Evolutionary conservation across 2,329 filamentous ascomycete genomes (phyloP), one percentile per base, ranked within the genome.

Genomic region (Chalara sp.): DNA sequence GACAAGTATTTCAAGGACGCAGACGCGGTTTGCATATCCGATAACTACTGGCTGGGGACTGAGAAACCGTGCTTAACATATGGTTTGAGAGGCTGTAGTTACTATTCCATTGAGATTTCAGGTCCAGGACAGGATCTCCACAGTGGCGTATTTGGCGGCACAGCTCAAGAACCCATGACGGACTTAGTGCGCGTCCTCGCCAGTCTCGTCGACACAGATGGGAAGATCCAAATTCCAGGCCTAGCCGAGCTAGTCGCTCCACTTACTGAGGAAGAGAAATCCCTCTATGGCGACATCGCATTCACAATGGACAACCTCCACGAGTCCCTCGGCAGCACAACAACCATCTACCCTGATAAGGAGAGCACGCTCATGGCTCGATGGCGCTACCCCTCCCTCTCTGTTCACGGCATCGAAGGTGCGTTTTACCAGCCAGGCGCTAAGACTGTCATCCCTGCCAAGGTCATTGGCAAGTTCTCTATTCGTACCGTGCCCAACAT

Each of bases 21-120:
- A 35, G 93, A 99, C 60, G 93, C 91, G 5, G 89, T 97, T 54
- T 99, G 93, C 74, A 99, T 99, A 67, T 96, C 89, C 45, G 93
- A 99, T 72, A 99, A 99, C 80, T 99, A 99, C 83, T 99, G 93
- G 93, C 84, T 99, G 40, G 93, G 93, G 53, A 97, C 93, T 5
- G 90, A 97, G 79, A 96, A 96, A 79, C 93, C 93, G 10, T 99
- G 93, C 70, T 74, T 99, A 65, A 99, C 93, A 7, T 99, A 99
- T 69, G 93, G 93, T 61, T 86, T 99, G 56, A 87, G 93, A 60
- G 93, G 93, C 49, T 95, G 89, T 83, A 97, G 95, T 76, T 99
- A 99, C 80, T 99, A 97, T 76, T 88, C 86, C 48, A 72, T 99
- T 60, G 87, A 93, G 71, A 76, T 99, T 57, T 90, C 87, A 6